These are phyloP conservation scores for Fusarium sacchari DNA, from an alignment of 2,329 filamentous ascomycete species.

Conservation along the genomic window DNA sequence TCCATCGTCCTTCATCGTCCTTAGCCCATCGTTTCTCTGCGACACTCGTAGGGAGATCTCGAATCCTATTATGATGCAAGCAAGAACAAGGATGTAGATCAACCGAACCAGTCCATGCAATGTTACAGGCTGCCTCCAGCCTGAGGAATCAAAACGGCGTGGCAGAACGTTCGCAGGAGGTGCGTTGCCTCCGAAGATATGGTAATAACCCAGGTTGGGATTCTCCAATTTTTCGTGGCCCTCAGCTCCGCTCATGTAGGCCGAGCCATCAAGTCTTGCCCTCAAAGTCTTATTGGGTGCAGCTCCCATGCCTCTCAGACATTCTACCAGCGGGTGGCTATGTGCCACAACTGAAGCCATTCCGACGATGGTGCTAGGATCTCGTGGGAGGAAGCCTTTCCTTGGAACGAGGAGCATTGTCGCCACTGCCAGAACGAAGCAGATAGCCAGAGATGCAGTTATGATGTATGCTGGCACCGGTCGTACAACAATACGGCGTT, in stretches of 20 bases:
- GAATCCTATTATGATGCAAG: constrained; percentile 47
- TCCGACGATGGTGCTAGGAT: constrained; percentile 49
- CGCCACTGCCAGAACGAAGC: constrained; percentile 36
- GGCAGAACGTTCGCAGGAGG: constrained; percentile 20
- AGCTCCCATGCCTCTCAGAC: constrained; percentile 49
- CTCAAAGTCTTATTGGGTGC: constrained; percentile 43
- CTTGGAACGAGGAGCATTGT: constrained; percentile 41
- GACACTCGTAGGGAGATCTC: constrained; percentile 50
- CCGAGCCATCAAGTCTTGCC: constrained; percentile 41
- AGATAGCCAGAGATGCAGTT: constrained; percentile 42
- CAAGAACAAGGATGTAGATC: constrained; percentile 40
- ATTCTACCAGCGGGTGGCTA: constrained; percentile 49
- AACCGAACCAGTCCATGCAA: constrained; percentile 46
- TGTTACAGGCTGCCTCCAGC: constrained; percentile 46
- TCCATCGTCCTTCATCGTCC: constrained; percentile 42
- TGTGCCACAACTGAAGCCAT: constrained; percentile 51
- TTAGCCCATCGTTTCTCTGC: constrained; percentile 44
- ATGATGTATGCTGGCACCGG: constrained; percentile 47
- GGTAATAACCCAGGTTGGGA: constrained; percentile 39
- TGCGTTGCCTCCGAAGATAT: constrained; percentile 41
- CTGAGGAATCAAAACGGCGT: constrained; percentile 36
- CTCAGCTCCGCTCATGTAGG: constrained; percentile 50
- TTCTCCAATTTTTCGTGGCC: constrained; percentile 47
- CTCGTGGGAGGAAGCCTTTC: constrained; percentile 49
- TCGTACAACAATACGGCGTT: constrained; percentile 47